Evolutionary conservation across 257 asterid genomes (phyloP), one percentile per base, ranked within the genome.

Genomic region (Euphrasia confusa): DNA sequence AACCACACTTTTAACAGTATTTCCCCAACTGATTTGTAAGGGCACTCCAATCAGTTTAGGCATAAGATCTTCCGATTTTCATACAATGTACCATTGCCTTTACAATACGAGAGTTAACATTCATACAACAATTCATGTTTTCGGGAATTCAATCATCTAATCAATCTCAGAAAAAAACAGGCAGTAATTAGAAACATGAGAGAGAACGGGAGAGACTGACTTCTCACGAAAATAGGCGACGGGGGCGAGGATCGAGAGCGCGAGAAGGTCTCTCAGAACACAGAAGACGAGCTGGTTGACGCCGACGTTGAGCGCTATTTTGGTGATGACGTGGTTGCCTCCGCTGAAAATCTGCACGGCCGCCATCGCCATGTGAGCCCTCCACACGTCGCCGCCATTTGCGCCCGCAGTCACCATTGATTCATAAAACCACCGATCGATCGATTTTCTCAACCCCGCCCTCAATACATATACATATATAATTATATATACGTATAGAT

Each of bases 231-330:
- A 54, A 78, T 83, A 93, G 68, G 99, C 99, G 3, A 87, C 72
- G 3, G 99, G 99, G 17, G 94, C 94, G 33, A 93, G 96, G 54
- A 93, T 83, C 55, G 88, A 70, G 44, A 93, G 85, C 3, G 95
- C 96, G 32, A 93, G 79, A 10, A 89, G 85, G 70, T 93, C 99
- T 6, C 99, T 69, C 15, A 56, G 77, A 32, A 89, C 86, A 60
- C 99, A 89, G 71, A 93, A 93, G 45, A 93, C 95, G 63, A 89
- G 79, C 90, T 87, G 94, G 73, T 83, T 93, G 52, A 87, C 74
- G 11, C 99, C 99, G 60, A 83, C 94, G 68, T 89, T 85, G 64
- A 93, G 97, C 17, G 99, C 99, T 35, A 93, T 83, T 61, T 93
- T 93, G 64, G 97, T 83, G 72, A 93, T 80, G 72, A 93, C 96